A percentile compares a stretch with the other conserved stretches of the same genome.
phyloP scores from a whole-genome alignment of 73 alveolate species.

The Uronychia binucleata region DNA sequence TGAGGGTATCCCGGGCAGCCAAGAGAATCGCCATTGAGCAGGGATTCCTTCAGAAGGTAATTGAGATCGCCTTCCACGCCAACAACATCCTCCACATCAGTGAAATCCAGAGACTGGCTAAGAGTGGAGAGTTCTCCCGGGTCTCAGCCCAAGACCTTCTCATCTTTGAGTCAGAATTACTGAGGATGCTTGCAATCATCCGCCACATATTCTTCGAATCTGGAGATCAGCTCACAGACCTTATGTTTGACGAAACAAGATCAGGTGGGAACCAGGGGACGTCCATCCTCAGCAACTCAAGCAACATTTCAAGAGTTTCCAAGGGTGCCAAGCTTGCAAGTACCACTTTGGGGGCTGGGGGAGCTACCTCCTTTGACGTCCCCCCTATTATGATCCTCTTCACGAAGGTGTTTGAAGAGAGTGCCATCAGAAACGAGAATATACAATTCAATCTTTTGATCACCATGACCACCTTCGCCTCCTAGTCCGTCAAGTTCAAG shows the following conservation, averaged over 20 bases:
- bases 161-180: conserved; percentile 34
- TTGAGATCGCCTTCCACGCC: conserved; percentile 29
- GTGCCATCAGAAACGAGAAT: conserved; percentile 7
- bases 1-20: conserved; percentile 27
- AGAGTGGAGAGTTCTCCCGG: not conserved
- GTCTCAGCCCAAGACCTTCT: not conserved
- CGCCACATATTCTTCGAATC: conserved; percentile 35
- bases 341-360: not conserved
- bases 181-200: conserved; percentile 33
- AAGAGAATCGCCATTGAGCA: conserved; percentile 37
- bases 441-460: conserved; percentile 2
- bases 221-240: not conserved
- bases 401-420: conserved; percentile 33
- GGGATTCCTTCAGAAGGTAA: conserved; percentile 30
- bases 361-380: not conserved
- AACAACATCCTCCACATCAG: conserved; percentile 1
- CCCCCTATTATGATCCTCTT: conserved; percentile 7
- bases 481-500: conserved; percentile 41
- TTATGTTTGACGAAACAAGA: not conserved
- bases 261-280: not conserved
- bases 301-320: not conserved
- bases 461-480: conserved; percentile 31
- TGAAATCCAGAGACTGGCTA: conserved; percentile 31
- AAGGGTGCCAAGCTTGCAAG: not conserved
- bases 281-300: not conserved